Percentiles rank a stretch among this genome's conserved stretches.
These are phyloP conservation scores for Alternaria solani DNA, from an alignment of 2,329 filamentous ascomycete species.

Conservation along the genomic window DNA sequence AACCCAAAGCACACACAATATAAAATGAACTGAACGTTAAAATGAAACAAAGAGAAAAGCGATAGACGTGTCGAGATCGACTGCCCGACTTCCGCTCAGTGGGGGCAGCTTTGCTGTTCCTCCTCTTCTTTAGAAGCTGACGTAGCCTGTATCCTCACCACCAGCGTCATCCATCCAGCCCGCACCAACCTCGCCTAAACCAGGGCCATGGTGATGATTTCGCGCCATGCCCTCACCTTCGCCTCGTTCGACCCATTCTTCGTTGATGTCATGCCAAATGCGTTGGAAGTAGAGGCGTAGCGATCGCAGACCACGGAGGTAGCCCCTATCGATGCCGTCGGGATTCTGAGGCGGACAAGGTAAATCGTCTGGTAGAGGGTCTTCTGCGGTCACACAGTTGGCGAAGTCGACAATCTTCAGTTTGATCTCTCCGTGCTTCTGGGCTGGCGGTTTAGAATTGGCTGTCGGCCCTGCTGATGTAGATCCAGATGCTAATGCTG, in stretches of 20 bases:
- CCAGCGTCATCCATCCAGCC: conserved; percentile 48
- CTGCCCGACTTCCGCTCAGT: background rate
- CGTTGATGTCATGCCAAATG: conserved; percentile 79
- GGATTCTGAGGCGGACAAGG: conserved; percentile 84
- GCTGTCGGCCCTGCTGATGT: conserved; percentile 28
- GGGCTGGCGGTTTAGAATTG: conserved; percentile 20
- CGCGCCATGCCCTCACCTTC: conserved; percentile 52
- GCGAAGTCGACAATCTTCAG: conserved; percentile 99
- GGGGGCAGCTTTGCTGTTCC: background rate
- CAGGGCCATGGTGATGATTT: conserved; percentile 42
- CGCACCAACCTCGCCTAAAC: conserved; percentile 40
- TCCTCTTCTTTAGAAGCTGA: conserved; percentile 41
- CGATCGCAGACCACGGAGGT: conserved; percentile 82
- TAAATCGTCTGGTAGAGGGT: conserved; percentile 65
- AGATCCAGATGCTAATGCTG: conserved; percentile 35
- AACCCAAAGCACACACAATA: background rate
- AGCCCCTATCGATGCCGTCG: conserved; percentile 83
- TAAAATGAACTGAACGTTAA: conserved; percentile 1
- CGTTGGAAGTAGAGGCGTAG: conserved; percentile 84
- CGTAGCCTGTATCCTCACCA: conserved; percentile 48
- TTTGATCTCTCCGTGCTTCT: conserved; percentile 68
- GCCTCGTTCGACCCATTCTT: conserved; percentile 55
- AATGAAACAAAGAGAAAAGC: background rate
- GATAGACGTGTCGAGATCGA: background rate
- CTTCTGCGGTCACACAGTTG: conserved; percentile 92